phyloP scores from a whole-genome alignment of 1,139 yeast genomes.

The Zhuliangozyma parablackwelliae region DNA sequence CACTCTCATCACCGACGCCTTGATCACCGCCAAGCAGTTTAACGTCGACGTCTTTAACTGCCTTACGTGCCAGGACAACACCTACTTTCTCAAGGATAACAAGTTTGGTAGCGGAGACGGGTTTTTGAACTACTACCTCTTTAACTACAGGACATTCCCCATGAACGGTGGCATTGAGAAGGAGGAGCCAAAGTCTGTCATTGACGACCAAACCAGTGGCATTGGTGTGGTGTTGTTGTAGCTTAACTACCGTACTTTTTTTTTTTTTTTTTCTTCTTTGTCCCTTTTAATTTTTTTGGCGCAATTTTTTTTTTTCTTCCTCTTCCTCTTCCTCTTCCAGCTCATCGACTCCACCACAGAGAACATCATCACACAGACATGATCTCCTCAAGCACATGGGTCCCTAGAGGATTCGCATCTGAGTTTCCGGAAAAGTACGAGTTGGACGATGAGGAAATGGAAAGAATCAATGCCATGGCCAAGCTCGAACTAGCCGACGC shows the following conservation, averaged over 20 bases:
- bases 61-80: constrained; percentile 83
- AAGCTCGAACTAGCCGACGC: constrained; percentile 77
- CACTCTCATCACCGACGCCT: constrained; percentile 65
- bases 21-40: constrained; percentile 63
- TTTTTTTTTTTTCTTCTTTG: background rate
- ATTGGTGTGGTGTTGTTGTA: constrained; percentile 84
- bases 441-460: constrained; percentile 88
- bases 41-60: constrained; percentile 92
- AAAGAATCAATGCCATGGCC: constrained; percentile 81
- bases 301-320: no score
- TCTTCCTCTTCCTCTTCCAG: no score
- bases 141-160: constrained; percentile 82
- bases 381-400: constrained; percentile 95
- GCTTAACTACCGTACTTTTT: background rate
- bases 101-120: constrained; percentile 97
- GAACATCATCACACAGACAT: constrained; percentile 25
- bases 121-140: constrained; percentile 79
- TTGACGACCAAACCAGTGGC: constrained; percentile 60
- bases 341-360: background rate
- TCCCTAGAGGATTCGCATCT: constrained; percentile 91
- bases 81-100: constrained; percentile 71
- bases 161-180: constrained; percentile 73
- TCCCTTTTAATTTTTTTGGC: no score
- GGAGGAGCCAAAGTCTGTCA: constrained; percentile 46
- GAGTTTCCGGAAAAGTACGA: constrained; percentile 90